phyloP scores from a whole-genome alignment of 2,329 filamentous ascomycete species.

The Penicillium paneum region DNA sequence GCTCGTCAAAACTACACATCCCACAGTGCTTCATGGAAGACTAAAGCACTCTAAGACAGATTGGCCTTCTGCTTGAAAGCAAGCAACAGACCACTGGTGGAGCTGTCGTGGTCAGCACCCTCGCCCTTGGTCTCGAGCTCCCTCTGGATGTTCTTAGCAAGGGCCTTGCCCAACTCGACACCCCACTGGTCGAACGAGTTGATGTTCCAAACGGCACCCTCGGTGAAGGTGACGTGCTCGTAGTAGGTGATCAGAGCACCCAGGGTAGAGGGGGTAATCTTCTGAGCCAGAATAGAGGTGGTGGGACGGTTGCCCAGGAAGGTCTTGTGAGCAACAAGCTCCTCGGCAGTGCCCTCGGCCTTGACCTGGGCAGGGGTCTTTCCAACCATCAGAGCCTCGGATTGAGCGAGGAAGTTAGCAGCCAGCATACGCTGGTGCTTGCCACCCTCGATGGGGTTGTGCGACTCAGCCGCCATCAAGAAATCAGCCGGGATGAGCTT shows the following conservation, averaged over 20 bases:
- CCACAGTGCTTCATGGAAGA: constrained; percentile 4
- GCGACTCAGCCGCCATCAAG: constrained; percentile 90
- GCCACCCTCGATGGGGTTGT: constrained; percentile 91
- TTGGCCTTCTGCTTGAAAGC: constrained; percentile 80
- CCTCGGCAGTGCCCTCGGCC: constrained; percentile 47
- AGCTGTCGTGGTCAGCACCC: constrained; percentile 73
- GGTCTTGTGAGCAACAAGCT: constrained; percentile 92
- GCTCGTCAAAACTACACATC: constrained; percentile 23
- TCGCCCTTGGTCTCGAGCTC: constrained; percentile 78
- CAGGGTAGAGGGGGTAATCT: constrained; percentile 90
- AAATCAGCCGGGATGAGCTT: constrained; percentile 99
- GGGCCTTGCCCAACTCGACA: constrained; percentile 92
- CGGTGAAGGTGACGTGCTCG: constrained; percentile 96
- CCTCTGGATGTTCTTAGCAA: constrained; percentile 84
- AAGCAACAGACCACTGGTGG: constrained; percentile 83
- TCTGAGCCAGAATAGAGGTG: constrained; percentile 86
- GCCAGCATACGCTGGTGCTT: constrained; percentile 75
- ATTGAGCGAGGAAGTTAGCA: constrained; percentile 51
- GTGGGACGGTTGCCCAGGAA: constrained; percentile 98
- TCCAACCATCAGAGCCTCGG: constrained; percentile 54
- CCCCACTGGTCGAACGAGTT: constrained; percentile 99
- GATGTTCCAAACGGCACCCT: constrained; percentile 98
- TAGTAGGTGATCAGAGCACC: constrained; percentile 98
- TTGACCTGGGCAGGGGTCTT: constrained; percentile 49
- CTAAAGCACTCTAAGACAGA: constrained; percentile 32